Conservation (phyloP, 208 protist genomes). For the Leptomonas pyrrhocoris region DNA sequence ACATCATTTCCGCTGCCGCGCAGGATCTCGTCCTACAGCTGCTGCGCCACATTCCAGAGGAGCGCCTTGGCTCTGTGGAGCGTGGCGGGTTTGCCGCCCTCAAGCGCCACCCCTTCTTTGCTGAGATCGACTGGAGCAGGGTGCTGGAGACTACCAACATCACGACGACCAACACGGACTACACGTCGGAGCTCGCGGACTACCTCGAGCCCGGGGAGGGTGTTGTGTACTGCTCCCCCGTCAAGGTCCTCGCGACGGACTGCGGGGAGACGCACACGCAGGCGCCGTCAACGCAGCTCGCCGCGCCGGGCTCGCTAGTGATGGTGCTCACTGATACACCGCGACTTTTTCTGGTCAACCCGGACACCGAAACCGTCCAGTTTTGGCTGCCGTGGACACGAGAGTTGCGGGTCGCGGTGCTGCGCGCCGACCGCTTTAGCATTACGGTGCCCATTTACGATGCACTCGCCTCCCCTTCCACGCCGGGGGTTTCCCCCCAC, state of each 20-base stretch:
- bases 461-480: conserved; percentile 12
- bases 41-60: conserved; percentile 59
- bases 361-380: conserved; percentile 22
- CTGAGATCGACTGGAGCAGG: conserved; percentile 62
- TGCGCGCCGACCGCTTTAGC: conserved; percentile 37
- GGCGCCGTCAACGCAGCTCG: neutral
- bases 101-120: conserved; percentile 90
- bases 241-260: conserved; percentile 26
- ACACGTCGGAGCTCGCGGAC: conserved; percentile 40
- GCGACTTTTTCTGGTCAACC: conserved; percentile 68
- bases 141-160: conserved; percentile 53
- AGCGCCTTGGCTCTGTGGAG: conserved; percentile 74
- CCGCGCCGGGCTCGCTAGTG: conserved; percentile 22
- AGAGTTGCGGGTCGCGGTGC: conserved; percentile 41
- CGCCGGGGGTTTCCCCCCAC: conserved; percentile 1
- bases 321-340: conserved; percentile 73
- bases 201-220: conserved; percentile 49
- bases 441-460: conserved; percentile 16
- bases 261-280: neutral
- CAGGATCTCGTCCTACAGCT: conserved; percentile 81
- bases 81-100: conserved; percentile 76
- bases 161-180: conserved; percentile 48
- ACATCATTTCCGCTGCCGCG: conserved; percentile 52
- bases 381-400: conserved; percentile 39
- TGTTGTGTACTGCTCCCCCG: conserved; percentile 59